Percentiles rank a stretch among this genome's conserved stretches.
Evolutionary conservation across 208 protist genomes (phyloP).

Genomic region (Leishmania tarentolae): DNA sequence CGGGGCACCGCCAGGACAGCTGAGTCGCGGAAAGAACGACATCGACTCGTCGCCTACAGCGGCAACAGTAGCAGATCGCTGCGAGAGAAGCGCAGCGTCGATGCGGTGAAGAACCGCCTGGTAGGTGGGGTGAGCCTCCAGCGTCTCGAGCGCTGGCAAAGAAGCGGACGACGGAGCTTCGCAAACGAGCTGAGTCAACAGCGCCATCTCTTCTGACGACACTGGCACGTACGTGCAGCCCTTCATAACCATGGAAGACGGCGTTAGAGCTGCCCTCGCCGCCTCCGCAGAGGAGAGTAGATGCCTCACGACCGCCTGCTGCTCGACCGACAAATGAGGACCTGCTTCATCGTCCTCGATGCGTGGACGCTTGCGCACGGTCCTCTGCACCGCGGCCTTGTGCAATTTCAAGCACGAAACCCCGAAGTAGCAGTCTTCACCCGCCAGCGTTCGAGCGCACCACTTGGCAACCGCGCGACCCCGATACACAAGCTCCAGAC

Average conservation of each 20-base stretch:
- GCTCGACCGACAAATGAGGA: conserved; percentile 36
- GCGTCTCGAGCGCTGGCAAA: conserved; percentile 3
- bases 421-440: conserved; percentile 81
- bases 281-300: conserved; percentile 29
- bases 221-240: conserved; percentile 43
- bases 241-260: conserved; percentile 19
- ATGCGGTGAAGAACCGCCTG: conserved; percentile 27
- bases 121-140: conserved; percentile 12
- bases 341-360: conserved; percentile 33
- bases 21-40: conserved; percentile 67
- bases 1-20: conserved; percentile 73
- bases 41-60: neutral
- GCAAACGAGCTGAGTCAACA: neutral
- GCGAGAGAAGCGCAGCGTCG: conserved; percentile 13
- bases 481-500: conserved; percentile 79
- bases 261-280: conserved; percentile 22
- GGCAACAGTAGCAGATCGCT: neutral
- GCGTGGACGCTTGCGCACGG: conserved; percentile 70
- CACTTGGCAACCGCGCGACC: conserved; percentile 63
- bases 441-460: conserved; percentile 66
- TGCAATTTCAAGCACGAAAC: conserved; percentile 72
- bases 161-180: neutral
- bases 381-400: conserved; percentile 53
- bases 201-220: conserved; percentile 23
- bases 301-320: conserved; percentile 34